Conservation (phyloP, 2,329 filamentous ascomycete genomes). For the Fusarium hainanense region DNA sequence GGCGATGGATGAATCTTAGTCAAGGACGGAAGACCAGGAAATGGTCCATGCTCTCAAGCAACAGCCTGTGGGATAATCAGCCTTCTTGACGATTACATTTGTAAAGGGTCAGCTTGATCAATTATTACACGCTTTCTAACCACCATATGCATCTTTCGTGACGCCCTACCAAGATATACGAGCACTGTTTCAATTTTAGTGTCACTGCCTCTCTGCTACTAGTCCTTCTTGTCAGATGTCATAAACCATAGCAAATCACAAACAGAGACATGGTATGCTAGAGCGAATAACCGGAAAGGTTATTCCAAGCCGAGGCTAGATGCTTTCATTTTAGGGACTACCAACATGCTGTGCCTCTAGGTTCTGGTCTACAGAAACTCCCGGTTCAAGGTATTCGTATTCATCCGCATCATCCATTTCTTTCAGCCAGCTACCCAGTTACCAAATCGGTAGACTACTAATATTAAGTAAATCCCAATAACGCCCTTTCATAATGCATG, state of each 20-base stretch:
- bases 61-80: background rate
- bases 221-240: background rate
- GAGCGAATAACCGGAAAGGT: background rate
- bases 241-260: background rate
- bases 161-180: background rate
- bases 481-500: slow-evolving; percentile 45
- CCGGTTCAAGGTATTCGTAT: slow-evolving; percentile 12
- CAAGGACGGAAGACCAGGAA: background rate
- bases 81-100: background rate
- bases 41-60: background rate
- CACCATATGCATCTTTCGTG: background rate
- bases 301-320: background rate
- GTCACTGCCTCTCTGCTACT: background rate
- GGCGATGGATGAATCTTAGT: background rate
- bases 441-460: slow-evolving; percentile 9
- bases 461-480: slow-evolving; percentile 30
- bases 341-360: background rate
- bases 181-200: background rate
- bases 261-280: background rate
- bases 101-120: background rate
- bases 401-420: background rate
- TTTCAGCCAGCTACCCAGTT: background rate
- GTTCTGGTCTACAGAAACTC: slow-evolving; percentile 2
- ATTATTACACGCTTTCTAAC: background rate
- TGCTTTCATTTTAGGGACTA: slow-evolving; percentile 1